phyloP scores from a whole-genome alignment of 768 basidiomycete genomes.

The Cystobasidium tubakii region DNA sequence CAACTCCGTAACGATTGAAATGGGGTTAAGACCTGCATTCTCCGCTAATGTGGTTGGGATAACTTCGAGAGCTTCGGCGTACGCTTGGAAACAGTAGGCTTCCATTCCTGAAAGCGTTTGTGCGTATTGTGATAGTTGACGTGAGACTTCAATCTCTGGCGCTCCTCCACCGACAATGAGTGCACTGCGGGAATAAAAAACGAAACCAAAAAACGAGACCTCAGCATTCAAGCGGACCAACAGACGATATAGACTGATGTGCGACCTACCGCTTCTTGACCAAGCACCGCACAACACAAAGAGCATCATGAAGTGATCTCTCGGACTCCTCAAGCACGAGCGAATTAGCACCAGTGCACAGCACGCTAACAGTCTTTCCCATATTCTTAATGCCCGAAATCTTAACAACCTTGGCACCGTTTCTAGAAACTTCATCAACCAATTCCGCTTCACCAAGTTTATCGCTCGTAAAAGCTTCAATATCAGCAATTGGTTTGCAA shows the following conservation, averaged over 20 bases:
- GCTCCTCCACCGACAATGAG: conserved; percentile 94
- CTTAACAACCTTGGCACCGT: conserved; percentile 83
- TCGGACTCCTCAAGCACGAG: conserved; percentile 95
- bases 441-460: conserved; percentile 95
- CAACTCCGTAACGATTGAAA: conserved; percentile 94
- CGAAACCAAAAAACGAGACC: not conserved
- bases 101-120: conserved; percentile 96
- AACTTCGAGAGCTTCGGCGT: conserved; percentile 93
- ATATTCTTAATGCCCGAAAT: conserved; percentile 91
- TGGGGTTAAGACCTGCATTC: conserved; percentile 96
- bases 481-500: conserved; percentile 92
- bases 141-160: conserved; percentile 94
- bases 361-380: conserved; percentile 87
- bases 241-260: too few relatives aligned
- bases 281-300: conserved; percentile 96
- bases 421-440: conserved; percentile 76
- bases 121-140: conserved; percentile 79
- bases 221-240: too few relatives aligned
- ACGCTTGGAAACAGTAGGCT: conserved; percentile 97
- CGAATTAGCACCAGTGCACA: conserved; percentile 87
- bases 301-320: conserved; percentile 92
- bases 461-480: conserved; percentile 95
- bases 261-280: conserved; percentile 85
- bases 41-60: conserved; percentile 97
- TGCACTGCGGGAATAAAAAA: conserved; percentile 56